These are phyloP conservation scores for Trichophyton rubrum DNA, from an alignment of 2,329 filamentous ascomycete genomes.

Conservation along the genomic window DNA sequence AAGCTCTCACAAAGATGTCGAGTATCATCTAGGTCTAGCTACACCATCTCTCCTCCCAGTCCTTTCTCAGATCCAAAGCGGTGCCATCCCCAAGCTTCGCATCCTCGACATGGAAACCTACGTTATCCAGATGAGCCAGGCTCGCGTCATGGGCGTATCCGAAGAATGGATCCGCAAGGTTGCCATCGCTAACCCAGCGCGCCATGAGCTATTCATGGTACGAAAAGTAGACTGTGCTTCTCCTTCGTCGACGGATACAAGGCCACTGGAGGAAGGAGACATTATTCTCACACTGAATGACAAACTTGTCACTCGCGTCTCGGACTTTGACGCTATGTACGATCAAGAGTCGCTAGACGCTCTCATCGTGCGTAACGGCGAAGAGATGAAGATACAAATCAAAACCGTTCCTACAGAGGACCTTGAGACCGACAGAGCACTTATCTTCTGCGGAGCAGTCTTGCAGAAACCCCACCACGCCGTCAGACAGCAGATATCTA, in stretches of 20 bases:
- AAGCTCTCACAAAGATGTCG: slow-evolving; percentile 73
- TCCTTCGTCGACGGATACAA: slow-evolving; percentile 33
- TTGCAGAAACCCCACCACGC: slow-evolving; percentile 90
- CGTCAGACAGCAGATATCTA: slow-evolving; percentile 92
- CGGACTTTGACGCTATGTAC: slow-evolving; percentile 95
- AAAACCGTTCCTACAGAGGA: slow-evolving; percentile 80
- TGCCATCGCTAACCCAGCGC: slow-evolving; percentile 72
- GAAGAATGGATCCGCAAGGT: slow-evolving; percentile 94
- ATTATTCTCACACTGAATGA: slow-evolving; percentile 83
- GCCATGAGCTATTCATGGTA: slow-evolving; percentile 97
- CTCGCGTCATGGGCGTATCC: slow-evolving; percentile 89
- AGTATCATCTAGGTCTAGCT: slow-evolving; percentile 88
- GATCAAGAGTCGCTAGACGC: slow-evolving; percentile 71
- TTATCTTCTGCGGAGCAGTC: slow-evolving; percentile 91
- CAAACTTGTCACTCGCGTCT: slow-evolving; percentile 83
- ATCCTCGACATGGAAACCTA: slow-evolving; percentile 93
- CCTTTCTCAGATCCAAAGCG: slow-evolving; percentile 67
- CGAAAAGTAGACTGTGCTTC: slow-evolving; percentile 66
- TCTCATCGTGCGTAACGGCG: slow-evolving; percentile 70
- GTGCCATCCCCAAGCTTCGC: slow-evolving; percentile 64
- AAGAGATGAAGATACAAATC: slow-evolving; percentile 64
- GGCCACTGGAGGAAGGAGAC: slow-evolving; percentile 73
- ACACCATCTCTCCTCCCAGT: slow-evolving; percentile 82
- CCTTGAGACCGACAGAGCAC: slow-evolving; percentile 80
- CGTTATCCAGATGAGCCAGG: slow-evolving; percentile 92